Percentiles rank a stretch among this genome's conserved stretches.
Conservation (phyloP, 2,329 filamentous ascomycete species). For the Rutstroemia sp. region DNA sequence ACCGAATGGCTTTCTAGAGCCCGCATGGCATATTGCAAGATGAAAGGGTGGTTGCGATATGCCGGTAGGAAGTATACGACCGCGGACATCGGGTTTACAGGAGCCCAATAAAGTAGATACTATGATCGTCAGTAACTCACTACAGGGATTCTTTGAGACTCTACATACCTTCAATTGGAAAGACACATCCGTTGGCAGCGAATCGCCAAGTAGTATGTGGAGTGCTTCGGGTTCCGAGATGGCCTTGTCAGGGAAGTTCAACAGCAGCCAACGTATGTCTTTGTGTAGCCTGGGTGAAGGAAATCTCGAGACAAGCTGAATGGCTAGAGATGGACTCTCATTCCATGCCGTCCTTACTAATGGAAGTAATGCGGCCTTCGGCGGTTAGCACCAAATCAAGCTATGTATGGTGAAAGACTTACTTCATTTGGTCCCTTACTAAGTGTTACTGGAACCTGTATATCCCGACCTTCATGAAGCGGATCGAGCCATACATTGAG, state of each 20-base stretch:
- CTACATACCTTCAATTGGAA: slow-evolving; percentile 74
- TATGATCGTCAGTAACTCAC: slow-evolving; percentile 33
- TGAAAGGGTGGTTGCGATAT: slow-evolving; percentile 84
- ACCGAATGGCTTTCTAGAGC: slow-evolving; percentile 88
- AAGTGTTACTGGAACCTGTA: slow-evolving; percentile 20
- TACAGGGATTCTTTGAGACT: neutral
- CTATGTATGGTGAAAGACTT: slow-evolving; percentile 23
- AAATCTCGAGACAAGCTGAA: slow-evolving; percentile 76
- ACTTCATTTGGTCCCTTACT: slow-evolving; percentile 37
- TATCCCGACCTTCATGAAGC: slow-evolving; percentile 54
- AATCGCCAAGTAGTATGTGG: slow-evolving; percentile 69
- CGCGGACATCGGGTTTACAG: slow-evolving; percentile 87
- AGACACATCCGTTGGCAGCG: slow-evolving; percentile 70
- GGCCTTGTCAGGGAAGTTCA: slow-evolving; percentile 79
- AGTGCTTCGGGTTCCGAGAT: slow-evolving; percentile 76
- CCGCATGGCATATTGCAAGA: slow-evolving; percentile 95
- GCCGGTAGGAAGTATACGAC: slow-evolving; percentile 88
- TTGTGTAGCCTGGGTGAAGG: slow-evolving; percentile 63
- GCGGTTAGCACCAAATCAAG: too few relatives aligned
- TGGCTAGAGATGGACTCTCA: slow-evolving; percentile 77
- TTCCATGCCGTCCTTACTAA: slow-evolving; percentile 79
- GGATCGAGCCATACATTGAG: slow-evolving; percentile 88
- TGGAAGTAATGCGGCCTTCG: slow-evolving; percentile 33
- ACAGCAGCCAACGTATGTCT: slow-evolving; percentile 71
- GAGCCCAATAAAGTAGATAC: slow-evolving; percentile 89